These are phyloP conservation scores for Colletotrichum australisinense DNA, from an alignment of 2,329 filamentous ascomycete species.

Conservation along the genomic window DNA sequence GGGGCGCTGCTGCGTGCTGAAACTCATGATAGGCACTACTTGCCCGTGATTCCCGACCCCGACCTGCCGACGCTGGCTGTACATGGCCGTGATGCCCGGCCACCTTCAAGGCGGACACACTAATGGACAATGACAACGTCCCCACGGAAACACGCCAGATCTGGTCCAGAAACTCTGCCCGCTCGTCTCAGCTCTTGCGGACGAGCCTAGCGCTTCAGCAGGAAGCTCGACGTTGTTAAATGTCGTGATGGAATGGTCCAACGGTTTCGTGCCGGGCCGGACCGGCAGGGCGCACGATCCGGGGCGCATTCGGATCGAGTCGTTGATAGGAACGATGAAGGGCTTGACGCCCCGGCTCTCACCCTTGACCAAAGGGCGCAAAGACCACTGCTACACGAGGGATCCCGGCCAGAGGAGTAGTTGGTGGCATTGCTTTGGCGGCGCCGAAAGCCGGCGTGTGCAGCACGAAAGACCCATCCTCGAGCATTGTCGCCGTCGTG, in stretches of 20 bases:
- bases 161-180: slow-evolving; percentile 41
- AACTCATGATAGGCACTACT: slow-evolving; percentile 16
- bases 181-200: slow-evolving; percentile 34
- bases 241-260: slow-evolving; percentile 47
- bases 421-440: not conserved
- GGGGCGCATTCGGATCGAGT: slow-evolving; percentile 37
- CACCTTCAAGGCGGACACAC: slow-evolving; percentile 34
- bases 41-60: not conserved
- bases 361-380: not conserved
- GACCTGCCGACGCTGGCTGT: slow-evolving; percentile 37
- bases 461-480: not conserved
- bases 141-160: slow-evolving; percentile 42
- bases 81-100: slow-evolving; percentile 35
- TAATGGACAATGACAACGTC: slow-evolving; percentile 40
- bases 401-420: not conserved
- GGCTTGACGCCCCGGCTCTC: not conserved
- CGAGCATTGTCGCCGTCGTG: not conserved
- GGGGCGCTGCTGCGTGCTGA: slow-evolving; percentile 42
- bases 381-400: not conserved
- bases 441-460: not conserved
- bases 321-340: not conserved
- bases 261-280: not conserved
- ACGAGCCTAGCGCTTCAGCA: slow-evolving; percentile 40
- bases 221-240: slow-evolving; percentile 46
- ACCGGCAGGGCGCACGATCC: slow-evolving; percentile 44